A percentile compares a stretch with the other conserved stretches of the same genome.
phyloP scores from a whole-genome alignment of 139 green algal species.

The Parachlorella kessleri region DNA sequence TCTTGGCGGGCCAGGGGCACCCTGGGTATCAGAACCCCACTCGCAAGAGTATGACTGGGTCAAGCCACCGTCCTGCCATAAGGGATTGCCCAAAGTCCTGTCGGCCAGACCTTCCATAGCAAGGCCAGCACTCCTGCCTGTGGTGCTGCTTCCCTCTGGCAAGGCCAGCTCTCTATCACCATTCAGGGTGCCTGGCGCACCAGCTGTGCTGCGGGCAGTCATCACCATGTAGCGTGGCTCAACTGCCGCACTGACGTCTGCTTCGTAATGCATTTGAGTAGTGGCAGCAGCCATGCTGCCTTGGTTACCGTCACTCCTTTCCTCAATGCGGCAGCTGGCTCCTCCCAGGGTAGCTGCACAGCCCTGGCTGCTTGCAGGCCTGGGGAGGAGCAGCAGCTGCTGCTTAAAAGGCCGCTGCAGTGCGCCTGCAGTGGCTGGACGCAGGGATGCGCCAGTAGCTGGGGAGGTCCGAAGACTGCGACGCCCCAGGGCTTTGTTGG shows the following conservation, averaged over 20 bases:
- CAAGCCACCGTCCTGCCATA: too few species aligned
- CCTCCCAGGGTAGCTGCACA: not conserved
- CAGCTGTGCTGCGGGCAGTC: too few species aligned
- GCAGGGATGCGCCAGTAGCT: not conserved
- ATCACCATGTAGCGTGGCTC: too few species aligned
- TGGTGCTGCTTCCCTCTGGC: too few species aligned
- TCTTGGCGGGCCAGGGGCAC: too few species aligned
- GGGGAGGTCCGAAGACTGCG: not conserved
- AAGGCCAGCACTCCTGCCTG: too few species aligned
- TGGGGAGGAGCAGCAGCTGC: not conserved
- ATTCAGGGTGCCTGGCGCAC: too few species aligned
- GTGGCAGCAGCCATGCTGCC: not conserved
- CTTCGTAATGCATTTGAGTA: not conserved
- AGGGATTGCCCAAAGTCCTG: too few species aligned
- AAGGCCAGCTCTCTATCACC: too few species aligned
- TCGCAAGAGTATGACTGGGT: too few species aligned
- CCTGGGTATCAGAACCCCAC: too few species aligned
- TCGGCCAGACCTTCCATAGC: too few species aligned
- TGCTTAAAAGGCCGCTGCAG: not conserved
- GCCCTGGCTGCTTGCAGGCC: not conserved
- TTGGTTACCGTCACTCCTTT: not conserved
- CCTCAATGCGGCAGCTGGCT: not conserved
- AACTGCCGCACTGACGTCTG: not conserved
- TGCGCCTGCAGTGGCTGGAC: slow-evolving; percentile 7
- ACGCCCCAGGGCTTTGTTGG: not conserved